phyloP scores from a whole-genome alignment of 108 stramenopile genomes.

The Cyclotella kingstonii region DNA sequence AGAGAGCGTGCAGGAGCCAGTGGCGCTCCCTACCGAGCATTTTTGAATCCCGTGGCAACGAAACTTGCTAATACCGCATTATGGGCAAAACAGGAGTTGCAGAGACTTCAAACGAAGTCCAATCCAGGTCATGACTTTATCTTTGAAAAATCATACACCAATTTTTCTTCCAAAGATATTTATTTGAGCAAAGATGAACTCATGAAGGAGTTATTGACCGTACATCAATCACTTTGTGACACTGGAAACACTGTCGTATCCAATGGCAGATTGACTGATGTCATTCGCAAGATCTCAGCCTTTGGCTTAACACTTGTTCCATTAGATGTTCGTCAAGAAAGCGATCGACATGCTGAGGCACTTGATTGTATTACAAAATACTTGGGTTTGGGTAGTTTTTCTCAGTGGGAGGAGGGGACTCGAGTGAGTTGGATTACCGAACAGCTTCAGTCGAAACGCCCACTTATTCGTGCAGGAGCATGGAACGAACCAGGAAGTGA shows the following conservation, averaged over 20 bases:
- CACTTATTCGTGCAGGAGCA: constrained; percentile 76
- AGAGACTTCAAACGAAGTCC: constrained; percentile 21
- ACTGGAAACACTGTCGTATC: constrained; percentile 83
- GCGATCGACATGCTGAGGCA: constrained; percentile 88
- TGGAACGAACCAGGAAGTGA: constrained; percentile 58
- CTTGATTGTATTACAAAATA: constrained; percentile 89
- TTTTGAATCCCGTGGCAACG: constrained; percentile 59
- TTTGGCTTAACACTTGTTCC: constrained; percentile 94
- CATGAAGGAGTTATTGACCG: constrained; percentile 74
- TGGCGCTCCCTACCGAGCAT: constrained; percentile 71
- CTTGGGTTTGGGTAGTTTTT: constrained; percentile 90
- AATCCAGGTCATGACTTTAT: neutral
- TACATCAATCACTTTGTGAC: constrained; percentile 75
- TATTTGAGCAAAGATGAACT: constrained; percentile 73
- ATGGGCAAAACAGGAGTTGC: constrained; percentile 69
- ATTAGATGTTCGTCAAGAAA: constrained; percentile 95
- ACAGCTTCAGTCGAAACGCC: constrained; percentile 84
- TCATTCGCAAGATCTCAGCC: constrained; percentile 84
- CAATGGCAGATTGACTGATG: constrained; percentile 82
- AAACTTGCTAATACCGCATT: constrained; percentile 53
- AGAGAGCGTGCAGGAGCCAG: constrained; percentile 49
- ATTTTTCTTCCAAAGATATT: constrained; percentile 34
- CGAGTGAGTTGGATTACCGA: constrained; percentile 86
- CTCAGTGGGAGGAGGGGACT: constrained; percentile 89
- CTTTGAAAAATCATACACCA: no score